Evolutionary conservation across 768 basidiomycete species (phyloP).

Genomic region (Naganishia randhawae): DNA sequence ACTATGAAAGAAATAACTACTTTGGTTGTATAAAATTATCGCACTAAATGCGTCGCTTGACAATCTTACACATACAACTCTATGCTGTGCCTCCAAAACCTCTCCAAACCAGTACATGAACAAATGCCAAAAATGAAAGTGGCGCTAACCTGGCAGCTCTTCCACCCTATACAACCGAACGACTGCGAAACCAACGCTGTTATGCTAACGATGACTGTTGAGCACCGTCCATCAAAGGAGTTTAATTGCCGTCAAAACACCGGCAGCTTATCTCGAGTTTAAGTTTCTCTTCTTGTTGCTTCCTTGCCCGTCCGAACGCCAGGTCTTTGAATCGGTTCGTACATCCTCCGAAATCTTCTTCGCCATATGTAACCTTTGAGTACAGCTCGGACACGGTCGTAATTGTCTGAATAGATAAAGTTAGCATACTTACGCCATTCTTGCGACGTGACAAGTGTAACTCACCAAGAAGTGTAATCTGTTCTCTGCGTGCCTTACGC

Average conservation of each 20-base stretch:
- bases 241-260: too few relatives aligned
- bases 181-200: too few relatives aligned
- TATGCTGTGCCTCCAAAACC: too few relatives aligned
- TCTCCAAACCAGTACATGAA: too few relatives aligned
- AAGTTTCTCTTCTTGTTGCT: too few relatives aligned
- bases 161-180: too few relatives aligned
- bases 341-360: neutral
- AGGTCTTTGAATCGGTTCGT: neutral
- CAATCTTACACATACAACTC: neutral
- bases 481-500: neutral
- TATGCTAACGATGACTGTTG: too few relatives aligned
- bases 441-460: neutral
- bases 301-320: too few relatives aligned
- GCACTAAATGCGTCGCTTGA: neutral
- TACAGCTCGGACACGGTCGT: conserved; percentile 7
- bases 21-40: neutral
- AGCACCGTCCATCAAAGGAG: too few relatives aligned
- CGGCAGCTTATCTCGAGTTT: too few relatives aligned
- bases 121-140: too few relatives aligned
- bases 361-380: neutral
- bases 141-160: too few relatives aligned
- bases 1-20: neutral
- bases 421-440: neutral
- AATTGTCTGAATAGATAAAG: neutral
- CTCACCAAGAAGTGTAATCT: conserved; percentile 2